A percentile compares a stretch with the other conserved stretches of the same genome.
phyloP scores from a whole-genome alignment of 1,139 yeast species.

The Lizanozyma gosingica region DNA sequence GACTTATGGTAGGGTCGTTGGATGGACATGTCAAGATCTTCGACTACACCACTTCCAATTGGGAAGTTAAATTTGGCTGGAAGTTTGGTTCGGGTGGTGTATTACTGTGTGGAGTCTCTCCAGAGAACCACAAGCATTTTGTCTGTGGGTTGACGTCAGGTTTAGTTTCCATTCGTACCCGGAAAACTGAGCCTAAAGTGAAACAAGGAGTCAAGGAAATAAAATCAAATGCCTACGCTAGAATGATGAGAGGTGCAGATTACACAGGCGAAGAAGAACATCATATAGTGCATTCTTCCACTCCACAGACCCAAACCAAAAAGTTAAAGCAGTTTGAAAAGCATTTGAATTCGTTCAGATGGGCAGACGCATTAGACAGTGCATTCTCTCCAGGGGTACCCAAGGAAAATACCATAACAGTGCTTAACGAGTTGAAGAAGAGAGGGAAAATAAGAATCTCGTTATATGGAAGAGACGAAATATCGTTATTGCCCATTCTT shows the following conservation, averaged over 20 bases:
- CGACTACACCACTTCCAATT: slow-evolving; percentile 62
- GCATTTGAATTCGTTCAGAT: slow-evolving; percentile 76
- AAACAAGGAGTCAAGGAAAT: slow-evolving; percentile 40
- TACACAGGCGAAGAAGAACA: slow-evolving; percentile 87
- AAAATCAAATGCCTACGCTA: slow-evolving; percentile 48
- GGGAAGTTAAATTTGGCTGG: slow-evolving; percentile 97
- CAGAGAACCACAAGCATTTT: slow-evolving; percentile 72
- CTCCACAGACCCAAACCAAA: slow-evolving; percentile 32
- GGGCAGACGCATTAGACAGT: slow-evolving; percentile 87
- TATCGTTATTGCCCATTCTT: slow-evolving; percentile 72
- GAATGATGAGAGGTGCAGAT: slow-evolving; percentile 87
- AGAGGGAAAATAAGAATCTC: slow-evolving; percentile 83
- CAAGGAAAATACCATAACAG: slow-evolving; percentile 70
- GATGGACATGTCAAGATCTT: slow-evolving; percentile 97
- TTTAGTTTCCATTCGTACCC: slow-evolving; percentile 76
- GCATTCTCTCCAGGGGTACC: slow-evolving; percentile 76
- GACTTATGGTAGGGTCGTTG: slow-evolving; percentile 83
- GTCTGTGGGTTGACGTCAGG: slow-evolving; percentile 95
- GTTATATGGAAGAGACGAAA: slow-evolving; percentile 75
- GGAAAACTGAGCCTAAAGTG: slow-evolving; percentile 59
- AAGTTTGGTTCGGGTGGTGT: slow-evolving; percentile 87
- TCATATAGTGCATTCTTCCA: slow-evolving; percentile 51
- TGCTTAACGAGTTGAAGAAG: slow-evolving; percentile 72
- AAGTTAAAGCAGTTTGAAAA: slow-evolving; percentile 75
- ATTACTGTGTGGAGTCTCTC: slow-evolving; percentile 81